Base-by-base conservation (phyloP, 192 early-diverging fungal genomes). In the Mortierella alpina region DNA sequence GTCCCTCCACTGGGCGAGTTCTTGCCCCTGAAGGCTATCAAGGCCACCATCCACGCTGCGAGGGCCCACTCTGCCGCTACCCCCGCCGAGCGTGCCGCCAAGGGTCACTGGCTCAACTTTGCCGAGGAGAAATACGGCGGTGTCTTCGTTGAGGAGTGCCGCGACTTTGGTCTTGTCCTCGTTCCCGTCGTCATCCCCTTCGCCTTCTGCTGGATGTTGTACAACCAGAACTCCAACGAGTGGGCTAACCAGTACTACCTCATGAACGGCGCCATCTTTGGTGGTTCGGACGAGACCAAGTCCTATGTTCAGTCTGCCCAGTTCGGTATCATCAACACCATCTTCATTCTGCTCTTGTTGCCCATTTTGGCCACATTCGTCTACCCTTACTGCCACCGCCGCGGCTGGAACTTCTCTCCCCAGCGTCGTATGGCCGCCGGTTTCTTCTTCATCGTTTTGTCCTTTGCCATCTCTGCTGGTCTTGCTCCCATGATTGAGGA, bases 1-100 rank as follows among this genome's bases (percentile, higher is more conserved):
- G 90, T 92, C 10, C 88, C 91, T 23, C 90, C 91, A 58, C 70
- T 82, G 58, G 88, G 91, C 45, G 58, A 72, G 60, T 91, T 92
- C 83, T 64, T 91, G 51, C 83, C 84, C 41, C 72, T 66, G 22
- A 73, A 83, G 65, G 79, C 88, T 49, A 0, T 82, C 50, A 77
- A 75, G 68, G 78, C 76, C 23, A 84, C 82, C 9, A 4, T 63
- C 64, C 49, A 48, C 48, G 82, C 82, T 47, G 54, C 72, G n/a
- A 10, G 53, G 0, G 31, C 54, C 18, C 42, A 72, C 55, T 8
- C 12, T 39, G 53, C 56, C 20, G 73, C 82, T 7, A 45, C 74
- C 41, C 45, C 65, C 13, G 59, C 59, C 17, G 84, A 84, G 63
- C 75, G 73, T 44, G 64, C 52, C 41, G 65, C 65, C 48, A 65